Conservation (phyloP, 805 yeast genomes). For the Schwanniomyces yamadae region DNA sequence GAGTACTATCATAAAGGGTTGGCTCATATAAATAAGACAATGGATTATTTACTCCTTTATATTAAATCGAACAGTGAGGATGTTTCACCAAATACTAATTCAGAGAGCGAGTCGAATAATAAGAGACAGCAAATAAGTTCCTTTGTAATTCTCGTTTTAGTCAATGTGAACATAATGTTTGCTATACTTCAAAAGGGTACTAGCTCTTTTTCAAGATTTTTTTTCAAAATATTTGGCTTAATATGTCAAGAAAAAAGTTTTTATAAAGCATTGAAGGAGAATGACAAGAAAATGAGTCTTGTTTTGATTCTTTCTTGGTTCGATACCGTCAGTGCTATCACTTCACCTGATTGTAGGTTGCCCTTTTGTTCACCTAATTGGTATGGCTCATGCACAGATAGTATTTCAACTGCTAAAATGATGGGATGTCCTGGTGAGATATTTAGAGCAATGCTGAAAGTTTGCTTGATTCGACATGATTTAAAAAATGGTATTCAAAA, state of each 20-base stretch:
- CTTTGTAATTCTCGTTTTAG: constrained; percentile 47
- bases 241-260: constrained; percentile 45
- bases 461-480: constrained; percentile 40
- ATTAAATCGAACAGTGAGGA: constrained; percentile 17
- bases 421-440: constrained; percentile 65
- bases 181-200: constrained; percentile 55
- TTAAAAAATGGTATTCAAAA: constrained; percentile 7
- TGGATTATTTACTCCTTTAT: constrained; percentile 52
- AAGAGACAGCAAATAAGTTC: constrained; percentile 22
- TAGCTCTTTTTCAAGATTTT: constrained; percentile 49
- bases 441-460: constrained; percentile 44
- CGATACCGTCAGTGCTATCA: constrained; percentile 56
- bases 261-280: constrained; percentile 42
- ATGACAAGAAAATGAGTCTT: constrained; percentile 49
- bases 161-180: constrained; percentile 55
- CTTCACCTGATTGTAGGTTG: constrained; percentile 55
- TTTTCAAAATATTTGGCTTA: constrained; percentile 49
- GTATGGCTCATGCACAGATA: constrained; percentile 46
- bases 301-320: constrained; percentile 58
- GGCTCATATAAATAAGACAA: constrained; percentile 53
- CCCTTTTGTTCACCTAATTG: constrained; percentile 54
- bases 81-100: not conserved
- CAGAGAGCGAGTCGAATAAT: constrained; percentile 9
- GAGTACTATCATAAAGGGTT: constrained; percentile 54
- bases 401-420: constrained; percentile 49